Evolutionary conservation across 192 early-diverging fungal genomes (phyloP), one percentile per base, ranked within the genome.

Genomic region (Dimargaris xerosporica): DNA sequence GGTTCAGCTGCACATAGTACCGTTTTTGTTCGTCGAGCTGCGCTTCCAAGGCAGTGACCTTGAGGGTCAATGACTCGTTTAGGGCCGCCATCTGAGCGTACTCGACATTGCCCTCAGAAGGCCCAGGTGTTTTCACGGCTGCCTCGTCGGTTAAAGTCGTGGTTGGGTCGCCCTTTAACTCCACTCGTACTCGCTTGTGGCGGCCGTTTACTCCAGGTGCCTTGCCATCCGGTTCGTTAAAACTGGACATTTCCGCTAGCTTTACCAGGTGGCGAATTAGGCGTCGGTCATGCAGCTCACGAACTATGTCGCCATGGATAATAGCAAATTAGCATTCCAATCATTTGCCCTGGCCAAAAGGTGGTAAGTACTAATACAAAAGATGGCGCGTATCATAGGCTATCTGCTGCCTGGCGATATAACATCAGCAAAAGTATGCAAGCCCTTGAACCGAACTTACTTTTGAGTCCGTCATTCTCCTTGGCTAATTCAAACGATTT

Each of bases 381-480:
- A n/a, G n/a, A n/a, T n/a, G n/a, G n/a, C n/a, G n/a, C n/a, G n/a
- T n/a, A n/a, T n/a, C n/a, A n/a, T n/a, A n/a, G n/a, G n/a, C n/a
- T n/a, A n/a, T n/a, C n/a, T n/a, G n/a, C n/a, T n/a, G n/a, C n/a
- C n/a, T n/a, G n/a, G n/a, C n/a, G n/a, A n/a, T n/a, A n/a, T n/a
- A n/a, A n/a, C n/a, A n/a, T n/a, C n/a, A n/a, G n/a, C n/a, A n/a
- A n/a, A n/a, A n/a, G n/a, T n/a, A n/a, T n/a, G n/a, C n/a, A n/a
- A n/a, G n/a, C n/a, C n/a, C n/a, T n/a, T n/a, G n/a, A n/a, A n/a
- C n/a, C n/a, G n/a, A n/a, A n/a, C n/a, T n/a, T n/a, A n/a, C n/a
- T n/a, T 10, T 80, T 82, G 46, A 82, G 62, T 11, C 65, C 65
- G 61, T 82, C 80, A 44, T 79, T 78, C 61, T 82, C 80, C 28